These are phyloP conservation scores for Leishmania arabica DNA, from an alignment of 208 protist species.

Conservation along the genomic window DNA sequence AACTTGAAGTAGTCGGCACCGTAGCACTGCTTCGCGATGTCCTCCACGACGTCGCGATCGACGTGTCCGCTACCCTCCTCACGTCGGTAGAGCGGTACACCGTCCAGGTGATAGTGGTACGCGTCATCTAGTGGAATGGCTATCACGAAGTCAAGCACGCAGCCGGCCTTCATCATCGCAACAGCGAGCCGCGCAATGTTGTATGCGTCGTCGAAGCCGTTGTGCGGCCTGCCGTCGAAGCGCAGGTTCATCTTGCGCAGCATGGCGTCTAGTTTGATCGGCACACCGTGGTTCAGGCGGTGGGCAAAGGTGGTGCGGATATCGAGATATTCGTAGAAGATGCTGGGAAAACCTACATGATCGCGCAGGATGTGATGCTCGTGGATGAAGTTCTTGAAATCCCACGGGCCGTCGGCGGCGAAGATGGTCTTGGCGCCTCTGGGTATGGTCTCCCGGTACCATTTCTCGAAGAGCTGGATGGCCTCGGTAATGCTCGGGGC, in stretches of 20 bases:
- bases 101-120: slow-evolving; percentile 65
- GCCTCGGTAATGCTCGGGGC: slow-evolving; percentile 73
- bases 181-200: slow-evolving; percentile 91
- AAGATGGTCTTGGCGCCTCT: slow-evolving; percentile 77
- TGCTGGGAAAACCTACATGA: slow-evolving; percentile 66
- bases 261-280: slow-evolving; percentile 83
- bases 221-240: slow-evolving; percentile 88
- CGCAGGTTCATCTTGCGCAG: slow-evolving; percentile 63
- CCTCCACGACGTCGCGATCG: slow-evolving; percentile 82
- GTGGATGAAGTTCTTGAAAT: slow-evolving; percentile 86
- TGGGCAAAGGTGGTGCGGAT: slow-evolving; percentile 86
- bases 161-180: slow-evolving; percentile 81
- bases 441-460: slow-evolving; percentile 77
- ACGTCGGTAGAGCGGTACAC: slow-evolving; percentile 78
- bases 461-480: slow-evolving; percentile 72
- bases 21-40: slow-evolving; percentile 84
- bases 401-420: slow-evolving; percentile 87
- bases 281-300: slow-evolving; percentile 65
- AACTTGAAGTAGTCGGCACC: slow-evolving; percentile 81
- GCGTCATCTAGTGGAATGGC: slow-evolving; percentile 68
- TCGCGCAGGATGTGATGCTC: slow-evolving; percentile 80
- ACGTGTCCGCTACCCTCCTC: slow-evolving; percentile 78
- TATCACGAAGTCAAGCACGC: slow-evolving; percentile 83
- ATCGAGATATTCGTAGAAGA: slow-evolving; percentile 92
- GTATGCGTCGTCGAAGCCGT: slow-evolving; percentile 90